Base-by-base conservation (phyloP, 2,329 filamentous ascomycete species). In the Aspergillus chevalieri region DNA sequence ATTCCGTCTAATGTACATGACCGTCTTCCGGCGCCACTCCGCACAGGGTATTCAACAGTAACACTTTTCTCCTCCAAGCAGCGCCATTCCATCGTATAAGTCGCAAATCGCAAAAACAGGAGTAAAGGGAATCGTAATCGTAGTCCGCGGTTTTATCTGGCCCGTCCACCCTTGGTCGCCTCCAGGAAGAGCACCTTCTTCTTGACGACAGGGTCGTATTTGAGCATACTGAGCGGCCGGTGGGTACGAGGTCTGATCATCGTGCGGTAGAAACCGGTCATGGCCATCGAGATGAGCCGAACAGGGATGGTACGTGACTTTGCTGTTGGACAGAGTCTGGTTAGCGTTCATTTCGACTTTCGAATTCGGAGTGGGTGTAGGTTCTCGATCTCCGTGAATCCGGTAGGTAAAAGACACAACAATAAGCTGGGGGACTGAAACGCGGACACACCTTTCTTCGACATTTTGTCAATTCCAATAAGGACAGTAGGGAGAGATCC, bases 261-360 rank as follows among this genome's bases (percentile, higher is more conserved):
- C 47, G 89, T 94, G 72, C 92, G 91, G 79, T 92, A 98, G 80
- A 90, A 98, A 65, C 93, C 93, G 22, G 93, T 98, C 86, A 95
- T 86, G 69, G 93, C 93, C 93, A 98, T 98, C 56, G 90, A 95
- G 70, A 98, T 78, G 59, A 98, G 86, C 69, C 93, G 91, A 70
- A 96, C 92, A 67, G 88, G 82, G 68, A 98, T 85, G 59, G 92
- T 86, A 70, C 94, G 89, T 66, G 91, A 88, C 79, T 97, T 97
- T 53, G 79, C 89, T 94, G 69, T 52, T 39, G 22, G 38, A 39
- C 44, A 41, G 47, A 47, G 58, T 17, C 17, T 44, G 17, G 52
- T 54, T 38, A 51, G 52, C 44, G 33, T 30, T 30, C 39, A 10
- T 36, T 21, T 19, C 21, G 43, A 15, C 34, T 36, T n/a, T 9